A percentile compares a stretch with the other conserved stretches of the same genome.
Evolutionary conservation across 176 grass and related monocot genomes (phyloP).

Genomic region (Leersia perrieri): DNA sequence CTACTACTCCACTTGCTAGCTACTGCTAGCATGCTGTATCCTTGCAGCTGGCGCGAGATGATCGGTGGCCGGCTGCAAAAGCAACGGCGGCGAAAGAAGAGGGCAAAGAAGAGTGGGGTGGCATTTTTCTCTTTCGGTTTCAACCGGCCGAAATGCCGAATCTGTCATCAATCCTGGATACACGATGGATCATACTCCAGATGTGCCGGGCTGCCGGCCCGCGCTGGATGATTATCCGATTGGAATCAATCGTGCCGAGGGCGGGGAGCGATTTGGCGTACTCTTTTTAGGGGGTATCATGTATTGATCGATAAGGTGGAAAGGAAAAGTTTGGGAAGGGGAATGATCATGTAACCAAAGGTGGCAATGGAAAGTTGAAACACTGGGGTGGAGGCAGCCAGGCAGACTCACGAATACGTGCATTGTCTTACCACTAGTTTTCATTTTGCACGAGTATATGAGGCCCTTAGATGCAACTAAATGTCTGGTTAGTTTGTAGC

Average conservation of each 20-base stretch:
- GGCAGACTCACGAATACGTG: not conserved
- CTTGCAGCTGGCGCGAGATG: not conserved
- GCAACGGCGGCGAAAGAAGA: not conserved
- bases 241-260: not conserved
- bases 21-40: no score
- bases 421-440: no score
- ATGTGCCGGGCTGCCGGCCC: not conserved
- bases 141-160: not conserved
- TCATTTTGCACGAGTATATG: no score
- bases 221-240: constrained; percentile 1
- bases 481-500: no score
- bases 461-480: no score
- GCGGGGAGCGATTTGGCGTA: not conserved
- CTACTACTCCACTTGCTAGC: no score
- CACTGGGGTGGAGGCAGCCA: no score
- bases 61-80: not conserved
- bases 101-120: no score
- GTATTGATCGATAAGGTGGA: not conserved
- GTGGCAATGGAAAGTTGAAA: not conserved
- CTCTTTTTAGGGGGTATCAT: not conserved
- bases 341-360: not conserved
- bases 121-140: not conserved
- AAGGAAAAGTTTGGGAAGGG: not conserved
- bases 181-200: not conserved
- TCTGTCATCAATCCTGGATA: not conserved